Conservation (phyloP, 1,284 basidiomycete genomes). For the Cutaneotrichosporon mucoides region DNA sequence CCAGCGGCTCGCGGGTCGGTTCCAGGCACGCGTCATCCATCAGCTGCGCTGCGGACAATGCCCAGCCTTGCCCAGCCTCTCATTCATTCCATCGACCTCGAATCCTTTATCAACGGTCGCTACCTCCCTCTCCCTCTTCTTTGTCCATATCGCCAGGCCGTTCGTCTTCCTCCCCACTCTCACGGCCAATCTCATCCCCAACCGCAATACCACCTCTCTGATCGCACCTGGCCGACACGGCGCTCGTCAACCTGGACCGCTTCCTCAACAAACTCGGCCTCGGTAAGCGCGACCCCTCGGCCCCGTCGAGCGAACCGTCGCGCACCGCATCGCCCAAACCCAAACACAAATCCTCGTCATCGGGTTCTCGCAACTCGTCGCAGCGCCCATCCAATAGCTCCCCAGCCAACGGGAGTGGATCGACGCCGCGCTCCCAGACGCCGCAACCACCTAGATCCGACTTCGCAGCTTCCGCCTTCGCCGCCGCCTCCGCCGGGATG, state of each 20-base stretch:
- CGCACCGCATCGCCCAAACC: background rate
- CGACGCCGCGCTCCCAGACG: background rate
- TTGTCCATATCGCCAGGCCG: background rate
- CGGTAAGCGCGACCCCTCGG: background rate
- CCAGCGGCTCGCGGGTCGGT: background rate
- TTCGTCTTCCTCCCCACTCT: background rate
- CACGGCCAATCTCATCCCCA: background rate
- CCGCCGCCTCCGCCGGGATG: conserved; percentile 10
- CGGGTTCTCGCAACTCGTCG: background rate
- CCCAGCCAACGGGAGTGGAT: background rate
- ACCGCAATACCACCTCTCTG: too few species aligned
- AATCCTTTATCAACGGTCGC: too few species aligned
- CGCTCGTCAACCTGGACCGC: background rate
- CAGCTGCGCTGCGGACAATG: background rate
- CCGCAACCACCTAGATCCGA: conserved; percentile 3
- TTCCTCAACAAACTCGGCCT: conserved; percentile 4
- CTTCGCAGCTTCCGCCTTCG: conserved; percentile 11
- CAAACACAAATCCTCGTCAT: background rate
- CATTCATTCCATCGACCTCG: background rate
- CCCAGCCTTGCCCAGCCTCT: background rate
- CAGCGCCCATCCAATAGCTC: background rate
- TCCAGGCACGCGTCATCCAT: background rate
- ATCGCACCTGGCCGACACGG: background rate
- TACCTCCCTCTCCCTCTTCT: background rate
- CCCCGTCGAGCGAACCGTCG: background rate